Evolutionary conservation across 305 asterid species (phyloP).

Genomic region (Salvia sclarea): DNA sequence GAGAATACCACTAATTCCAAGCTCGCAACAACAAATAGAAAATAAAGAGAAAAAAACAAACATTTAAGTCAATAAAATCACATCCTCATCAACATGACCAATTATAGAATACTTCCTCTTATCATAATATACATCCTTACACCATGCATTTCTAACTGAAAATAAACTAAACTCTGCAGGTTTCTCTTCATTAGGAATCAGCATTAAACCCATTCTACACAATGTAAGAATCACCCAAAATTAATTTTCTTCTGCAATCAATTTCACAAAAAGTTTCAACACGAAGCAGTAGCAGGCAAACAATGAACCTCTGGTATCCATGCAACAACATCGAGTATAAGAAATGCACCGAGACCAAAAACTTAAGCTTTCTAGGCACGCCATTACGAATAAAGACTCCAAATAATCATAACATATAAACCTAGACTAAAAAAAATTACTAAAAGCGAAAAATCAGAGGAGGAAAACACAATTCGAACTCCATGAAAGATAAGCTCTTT

Average conservation of each 20-base stretch:
- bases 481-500: conserved; percentile 18
- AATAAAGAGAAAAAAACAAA: background rate
- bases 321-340: conserved; percentile 38
- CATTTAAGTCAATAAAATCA: conserved; percentile 5
- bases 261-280: background rate
- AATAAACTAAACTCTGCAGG: background rate
- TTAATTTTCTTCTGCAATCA: conserved; percentile 4
- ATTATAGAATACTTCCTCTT: conserved; percentile 4
- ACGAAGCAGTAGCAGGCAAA: conserved; percentile 1
- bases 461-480: conserved; percentile 15
- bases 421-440: background rate
- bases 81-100: background rate
- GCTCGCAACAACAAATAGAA: background rate
- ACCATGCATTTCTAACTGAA: conserved; percentile 19
- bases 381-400: conserved; percentile 16
- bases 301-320: conserved; percentile 28
- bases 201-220: conserved; percentile 4
- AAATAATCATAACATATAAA: background rate
- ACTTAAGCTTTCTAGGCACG: background rate
- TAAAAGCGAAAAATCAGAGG: background rate
- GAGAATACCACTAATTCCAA: background rate
- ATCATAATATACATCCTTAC: background rate
- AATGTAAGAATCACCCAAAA: background rate
- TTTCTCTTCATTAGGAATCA: conserved; percentile 26
- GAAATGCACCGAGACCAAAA: background rate